Evolutionary conservation across 2,329 filamentous ascomycete genomes (phyloP).

Genomic region (Botrytis galanthina): DNA sequence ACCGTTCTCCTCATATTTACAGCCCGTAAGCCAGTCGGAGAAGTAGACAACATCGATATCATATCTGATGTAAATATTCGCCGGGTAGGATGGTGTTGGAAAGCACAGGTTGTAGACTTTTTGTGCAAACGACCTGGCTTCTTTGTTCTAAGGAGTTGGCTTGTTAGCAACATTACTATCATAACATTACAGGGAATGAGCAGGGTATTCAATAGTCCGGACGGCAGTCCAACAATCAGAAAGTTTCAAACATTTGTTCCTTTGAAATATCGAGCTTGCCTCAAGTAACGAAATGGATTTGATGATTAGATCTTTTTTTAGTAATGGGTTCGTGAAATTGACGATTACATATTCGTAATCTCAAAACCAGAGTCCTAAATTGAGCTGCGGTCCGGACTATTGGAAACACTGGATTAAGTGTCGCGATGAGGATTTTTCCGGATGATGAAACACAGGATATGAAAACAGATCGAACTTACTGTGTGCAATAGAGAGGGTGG

Average conservation of each 20-base stretch:
- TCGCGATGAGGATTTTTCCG: not conserved
- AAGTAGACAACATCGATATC: constrained; percentile 5
- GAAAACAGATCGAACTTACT: not conserved
- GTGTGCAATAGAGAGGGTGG: not conserved
- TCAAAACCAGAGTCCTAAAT: not conserved
- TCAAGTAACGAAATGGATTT: not conserved
- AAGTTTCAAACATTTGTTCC: not conserved
- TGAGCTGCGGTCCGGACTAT: not conserved
- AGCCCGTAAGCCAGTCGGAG: not conserved
- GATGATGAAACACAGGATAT: not conserved
- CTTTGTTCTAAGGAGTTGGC: not conserved
- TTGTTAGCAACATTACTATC: constrained; percentile 2
- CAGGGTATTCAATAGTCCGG: not conserved
- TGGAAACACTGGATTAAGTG: not conserved
- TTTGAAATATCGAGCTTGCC: not conserved
- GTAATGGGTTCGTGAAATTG: not conserved
- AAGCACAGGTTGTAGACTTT: constrained; percentile 1
- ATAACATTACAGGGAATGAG: not conserved
- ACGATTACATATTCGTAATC: not conserved
- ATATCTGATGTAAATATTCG: constrained; percentile 8
- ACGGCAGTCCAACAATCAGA: not conserved
- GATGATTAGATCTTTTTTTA: not conserved
- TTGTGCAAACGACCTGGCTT: constrained; percentile 1
- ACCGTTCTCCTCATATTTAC: not conserved
- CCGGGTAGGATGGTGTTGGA: not conserved